Conservation (phyloP, 2,329 filamentous ascomycete species). For the Beauveria australis region DNA sequence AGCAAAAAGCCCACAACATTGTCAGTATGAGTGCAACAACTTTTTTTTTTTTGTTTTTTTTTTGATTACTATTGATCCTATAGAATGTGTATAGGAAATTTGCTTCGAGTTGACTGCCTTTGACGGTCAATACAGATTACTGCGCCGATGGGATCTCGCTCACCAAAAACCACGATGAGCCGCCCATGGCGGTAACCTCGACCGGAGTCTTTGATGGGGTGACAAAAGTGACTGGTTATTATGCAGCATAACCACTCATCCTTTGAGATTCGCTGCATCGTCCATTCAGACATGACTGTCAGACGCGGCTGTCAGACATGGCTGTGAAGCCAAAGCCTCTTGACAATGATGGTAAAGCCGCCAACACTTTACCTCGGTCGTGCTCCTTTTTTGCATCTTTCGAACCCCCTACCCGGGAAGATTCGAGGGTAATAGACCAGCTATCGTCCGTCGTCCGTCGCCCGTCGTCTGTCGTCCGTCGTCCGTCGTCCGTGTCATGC, state of each 20-base stretch:
- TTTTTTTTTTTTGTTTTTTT: neutral
- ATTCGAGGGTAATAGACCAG: conserved; percentile 47
- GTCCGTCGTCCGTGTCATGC: conserved; percentile 47
- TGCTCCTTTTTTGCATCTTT: conserved; percentile 26
- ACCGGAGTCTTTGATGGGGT: conserved; percentile 48
- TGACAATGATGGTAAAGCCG: conserved; percentile 33
- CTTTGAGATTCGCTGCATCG: conserved; percentile 30
- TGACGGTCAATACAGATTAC: neutral
- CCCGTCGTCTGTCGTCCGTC: conserved; percentile 5
- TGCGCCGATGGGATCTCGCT: neutral
- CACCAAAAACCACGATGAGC: neutral
- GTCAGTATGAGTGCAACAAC: neutral
- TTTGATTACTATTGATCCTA: neutral
- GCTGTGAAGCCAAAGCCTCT: conserved; percentile 47
- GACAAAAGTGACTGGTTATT: conserved; percentile 43
- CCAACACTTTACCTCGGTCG: conserved; percentile 31
- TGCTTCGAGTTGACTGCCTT: no score
- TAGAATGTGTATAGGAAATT: neutral
- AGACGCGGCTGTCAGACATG: conserved; percentile 32
- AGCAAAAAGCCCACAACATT: neutral
- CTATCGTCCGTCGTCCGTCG: conserved; percentile 35
- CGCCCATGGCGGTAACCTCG: conserved; percentile 32
- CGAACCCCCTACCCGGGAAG: conserved; percentile 37
- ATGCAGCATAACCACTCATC: conserved; percentile 19
- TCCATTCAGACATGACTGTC: conserved; percentile 40